Evolutionary conservation across 2,329 filamentous ascomycete genomes (phyloP).

Genomic region (Penicillium sclerotigenum): DNA sequence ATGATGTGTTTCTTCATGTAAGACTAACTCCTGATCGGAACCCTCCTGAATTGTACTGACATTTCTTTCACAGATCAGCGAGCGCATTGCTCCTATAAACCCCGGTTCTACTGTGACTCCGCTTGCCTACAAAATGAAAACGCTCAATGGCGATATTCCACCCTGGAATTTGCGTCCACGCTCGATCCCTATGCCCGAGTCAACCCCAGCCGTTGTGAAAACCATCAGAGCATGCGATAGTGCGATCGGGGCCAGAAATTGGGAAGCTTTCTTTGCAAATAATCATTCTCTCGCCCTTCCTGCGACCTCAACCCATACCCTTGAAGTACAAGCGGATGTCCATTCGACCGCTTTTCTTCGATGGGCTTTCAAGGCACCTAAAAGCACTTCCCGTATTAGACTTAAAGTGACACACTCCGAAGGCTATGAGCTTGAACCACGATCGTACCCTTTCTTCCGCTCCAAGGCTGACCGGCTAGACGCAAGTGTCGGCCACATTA

Average conservation of each 20-base stretch:
- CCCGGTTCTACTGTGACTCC: slow-evolving; percentile 8
- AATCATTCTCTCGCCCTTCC: slow-evolving; percentile 7
- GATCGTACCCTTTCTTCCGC: slow-evolving; percentile 41
- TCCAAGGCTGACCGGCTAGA: slow-evolving; percentile 40
- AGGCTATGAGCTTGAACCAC: slow-evolving; percentile 34
- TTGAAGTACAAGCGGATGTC: slow-evolving; percentile 24
- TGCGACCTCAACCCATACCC: slow-evolving; percentile 11
- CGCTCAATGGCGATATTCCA: slow-evolving; percentile 39
- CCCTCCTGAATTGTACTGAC: not conserved
- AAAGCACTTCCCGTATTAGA: slow-evolving; percentile 11
- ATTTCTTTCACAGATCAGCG: slow-evolving; percentile 19
- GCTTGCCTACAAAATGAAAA: slow-evolving; percentile 31
- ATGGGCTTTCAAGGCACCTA: slow-evolving; percentile 22
- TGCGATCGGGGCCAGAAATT: not conserved
- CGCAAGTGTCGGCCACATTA: slow-evolving; percentile 28
- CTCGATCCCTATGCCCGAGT: slow-evolving; percentile 36
- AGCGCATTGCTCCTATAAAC: slow-evolving; percentile 15
- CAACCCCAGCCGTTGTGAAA: slow-evolving; percentile 19
- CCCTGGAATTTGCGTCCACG: slow-evolving; percentile 43
- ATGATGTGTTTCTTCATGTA: slow-evolving; percentile 46
- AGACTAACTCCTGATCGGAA: not conserved
- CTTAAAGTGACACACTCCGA: slow-evolving; percentile 34
- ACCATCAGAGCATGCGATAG: slow-evolving; percentile 25
- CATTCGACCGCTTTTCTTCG: slow-evolving; percentile 27
- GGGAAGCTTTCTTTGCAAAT: slow-evolving; percentile 9